A percentile compares a stretch with the other conserved stretches of the same genome.
phyloP scores from a whole-genome alignment of 371 early-diverging fungal species.

The Apophysomyces trapeziformis region DNA sequence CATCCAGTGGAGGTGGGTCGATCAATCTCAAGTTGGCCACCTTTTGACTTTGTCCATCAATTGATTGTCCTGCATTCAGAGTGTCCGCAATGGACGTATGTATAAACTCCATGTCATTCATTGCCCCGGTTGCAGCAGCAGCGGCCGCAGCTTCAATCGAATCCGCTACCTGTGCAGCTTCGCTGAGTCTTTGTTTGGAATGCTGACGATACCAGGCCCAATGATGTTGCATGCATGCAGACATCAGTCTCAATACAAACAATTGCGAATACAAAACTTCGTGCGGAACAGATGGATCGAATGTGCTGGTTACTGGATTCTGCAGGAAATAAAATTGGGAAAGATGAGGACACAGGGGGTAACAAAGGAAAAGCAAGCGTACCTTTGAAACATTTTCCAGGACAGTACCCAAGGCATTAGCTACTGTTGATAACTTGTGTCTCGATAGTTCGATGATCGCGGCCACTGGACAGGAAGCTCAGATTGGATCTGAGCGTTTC shows the following conservation, averaged over 20 bases:
- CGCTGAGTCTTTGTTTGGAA: constrained; percentile 23
- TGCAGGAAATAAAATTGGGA: constrained; percentile 20
- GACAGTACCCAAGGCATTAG: constrained; percentile 54
- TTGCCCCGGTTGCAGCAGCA: constrained; percentile 22
- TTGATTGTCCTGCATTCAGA: background rate
- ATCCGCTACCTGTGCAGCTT: background rate
- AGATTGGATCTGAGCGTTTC: constrained; percentile 1
- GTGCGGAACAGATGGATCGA: constrained; percentile 54
- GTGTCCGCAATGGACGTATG: background rate
- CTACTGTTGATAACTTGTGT: constrained; percentile 54
- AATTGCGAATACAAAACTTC: constrained; percentile 76
- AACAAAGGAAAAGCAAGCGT: constrained; percentile 8
- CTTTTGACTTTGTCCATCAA: constrained; percentile 1
- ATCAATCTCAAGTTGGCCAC: constrained; percentile 15
- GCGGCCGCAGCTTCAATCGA: constrained; percentile 25
- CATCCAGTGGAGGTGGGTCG: constrained; percentile 82
- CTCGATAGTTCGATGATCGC: constrained; percentile 65
- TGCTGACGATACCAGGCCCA: constrained; percentile 68
- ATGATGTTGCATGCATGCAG: constrained; percentile 74
- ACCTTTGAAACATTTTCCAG: constrained; percentile 68
- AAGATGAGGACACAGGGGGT: constrained; percentile 14
- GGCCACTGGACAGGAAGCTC: constrained; percentile 33
- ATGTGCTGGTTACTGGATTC: constrained; percentile 39
- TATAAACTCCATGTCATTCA: constrained; percentile 3
- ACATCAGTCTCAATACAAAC: constrained; percentile 70